Percentiles rank a stretch among this genome's conserved stretches.
These are phyloP conservation scores for Calendula officinalis DNA, from an alignment of 129 eudicot species.

Conservation along the genomic window DNA sequence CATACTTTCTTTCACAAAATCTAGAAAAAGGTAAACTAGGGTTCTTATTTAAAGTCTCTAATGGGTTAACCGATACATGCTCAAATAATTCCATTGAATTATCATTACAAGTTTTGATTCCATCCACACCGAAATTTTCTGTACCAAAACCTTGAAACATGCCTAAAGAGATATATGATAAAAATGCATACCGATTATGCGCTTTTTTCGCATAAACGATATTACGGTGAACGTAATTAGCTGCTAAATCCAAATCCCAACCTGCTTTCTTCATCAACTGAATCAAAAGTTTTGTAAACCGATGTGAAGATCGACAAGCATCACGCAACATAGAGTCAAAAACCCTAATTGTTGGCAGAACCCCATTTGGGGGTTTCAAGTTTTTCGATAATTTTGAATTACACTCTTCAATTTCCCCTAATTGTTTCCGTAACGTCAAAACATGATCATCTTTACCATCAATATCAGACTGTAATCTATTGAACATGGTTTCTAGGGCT, in stretches of 20 bases:
- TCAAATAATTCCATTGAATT: constrained; percentile 47
- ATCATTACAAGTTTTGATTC: constrained; percentile 26
- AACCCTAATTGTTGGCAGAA: constrained; percentile 64
- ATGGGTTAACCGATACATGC: constrained; percentile 55
- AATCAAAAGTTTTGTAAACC: constrained; percentile 63
- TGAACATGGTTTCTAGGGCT: constrained; percentile 69
- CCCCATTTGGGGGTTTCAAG: constrained; percentile 41
- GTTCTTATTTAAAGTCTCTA: constrained; percentile 69
- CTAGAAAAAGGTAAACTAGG: constrained; percentile 64
- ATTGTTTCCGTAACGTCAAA: constrained; percentile 44
- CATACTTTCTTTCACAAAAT: constrained; percentile 77
- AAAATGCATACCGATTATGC: constrained; percentile 67
- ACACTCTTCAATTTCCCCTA: constrained; percentile 42
- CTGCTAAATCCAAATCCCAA: constrained; percentile 91
- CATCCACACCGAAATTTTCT: constrained; percentile 45
- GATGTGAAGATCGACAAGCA: constrained; percentile 40
- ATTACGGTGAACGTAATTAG: constrained; percentile 57
- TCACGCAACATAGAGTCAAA: constrained; percentile 71
- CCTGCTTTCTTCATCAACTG: constrained; percentile 75
- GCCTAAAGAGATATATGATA: constrained; percentile 71
- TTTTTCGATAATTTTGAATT: constrained; percentile 42
- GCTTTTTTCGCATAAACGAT: constrained; percentile 57
- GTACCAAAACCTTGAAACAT: constrained; percentile 79
- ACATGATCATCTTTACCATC: constrained; percentile 68
- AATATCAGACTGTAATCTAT: constrained; percentile 70